These are phyloP conservation scores for Suaeda aralocaspica DNA, from an alignment of 148 eudicot genomes.

Conservation along the genomic window DNA sequence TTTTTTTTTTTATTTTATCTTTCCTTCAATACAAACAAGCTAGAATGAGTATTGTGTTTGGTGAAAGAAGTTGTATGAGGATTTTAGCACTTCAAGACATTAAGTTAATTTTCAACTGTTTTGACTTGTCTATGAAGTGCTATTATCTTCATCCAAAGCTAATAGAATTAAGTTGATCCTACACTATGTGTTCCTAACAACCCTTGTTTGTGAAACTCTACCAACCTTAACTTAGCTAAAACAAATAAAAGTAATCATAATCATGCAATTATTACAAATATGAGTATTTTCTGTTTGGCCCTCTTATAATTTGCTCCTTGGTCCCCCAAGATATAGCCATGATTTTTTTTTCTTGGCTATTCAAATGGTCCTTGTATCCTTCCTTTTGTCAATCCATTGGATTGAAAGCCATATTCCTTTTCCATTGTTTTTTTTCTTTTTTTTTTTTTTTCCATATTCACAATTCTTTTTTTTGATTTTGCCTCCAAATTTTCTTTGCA, in stretches of 20 bases:
- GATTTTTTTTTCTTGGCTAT: conserved; percentile 4
- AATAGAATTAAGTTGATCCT: not conserved
- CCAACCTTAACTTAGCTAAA: conserved; percentile 23
- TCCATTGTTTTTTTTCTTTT: conserved; percentile 8
- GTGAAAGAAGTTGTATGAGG: conserved; percentile 24
- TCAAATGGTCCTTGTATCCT: conserved; percentile 26
- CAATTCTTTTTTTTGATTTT: conserved; percentile 2
- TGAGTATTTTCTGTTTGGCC: conserved; percentile 15
- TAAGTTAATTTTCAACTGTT: not conserved
- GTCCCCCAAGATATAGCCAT: conserved; percentile 14
- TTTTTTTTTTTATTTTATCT: too few species aligned
- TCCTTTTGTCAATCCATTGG: conserved; percentile 22
- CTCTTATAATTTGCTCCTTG: conserved; percentile 5
- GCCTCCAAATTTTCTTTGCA: not conserved
- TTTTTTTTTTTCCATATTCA: conserved; percentile 11
- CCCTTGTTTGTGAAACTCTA: conserved; percentile 24
- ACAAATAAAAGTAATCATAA: conserved; percentile 22
- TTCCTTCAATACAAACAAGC: conserved; percentile 1
- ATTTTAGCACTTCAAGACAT: conserved; percentile 29
- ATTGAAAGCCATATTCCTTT: conserved; percentile 35
- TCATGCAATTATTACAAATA: conserved; percentile 28
- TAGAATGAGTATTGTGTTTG: conserved; percentile 1
- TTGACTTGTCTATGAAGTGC: conserved; percentile 26
- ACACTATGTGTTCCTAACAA: conserved; percentile 5
- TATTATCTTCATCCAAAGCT: conserved; percentile 27